Evolutionary conservation across 2,329 filamentous ascomycete genomes (phyloP).

Genomic region (Colletotrichum sp.): DNA sequence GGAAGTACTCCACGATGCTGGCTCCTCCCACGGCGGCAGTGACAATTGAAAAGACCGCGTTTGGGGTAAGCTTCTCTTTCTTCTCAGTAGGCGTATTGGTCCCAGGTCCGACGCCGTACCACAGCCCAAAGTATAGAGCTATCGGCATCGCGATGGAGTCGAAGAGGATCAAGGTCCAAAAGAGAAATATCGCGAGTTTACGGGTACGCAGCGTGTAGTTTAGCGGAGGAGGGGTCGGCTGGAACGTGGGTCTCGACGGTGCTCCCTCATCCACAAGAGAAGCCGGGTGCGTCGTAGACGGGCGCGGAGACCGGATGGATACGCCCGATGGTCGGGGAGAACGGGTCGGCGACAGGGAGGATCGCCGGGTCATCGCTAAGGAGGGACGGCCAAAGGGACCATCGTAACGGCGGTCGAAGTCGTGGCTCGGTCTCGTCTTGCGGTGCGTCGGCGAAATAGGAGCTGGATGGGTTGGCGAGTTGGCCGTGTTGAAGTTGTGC

Average conservation of each 20-base stretch:
- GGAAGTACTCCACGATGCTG: conserved; percentile 58
- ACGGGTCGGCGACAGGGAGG: background rate
- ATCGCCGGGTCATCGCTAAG: background rate
- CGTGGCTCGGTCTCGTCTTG: conserved; percentile 2
- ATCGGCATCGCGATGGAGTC: conserved; percentile 65
- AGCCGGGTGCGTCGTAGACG: background rate
- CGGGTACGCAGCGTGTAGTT: conserved; percentile 32
- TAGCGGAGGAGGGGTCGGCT: conserved; percentile 15
- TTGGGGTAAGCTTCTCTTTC: conserved; percentile 24
- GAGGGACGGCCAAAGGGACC: conserved; percentile 18
- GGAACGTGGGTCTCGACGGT: background rate
- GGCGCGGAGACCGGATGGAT: background rate
- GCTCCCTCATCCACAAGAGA: background rate
- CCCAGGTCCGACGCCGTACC: conserved; percentile 50
- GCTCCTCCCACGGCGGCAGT: conserved; percentile 57
- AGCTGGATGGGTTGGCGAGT: background rate
- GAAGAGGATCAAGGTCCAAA: conserved; percentile 64
- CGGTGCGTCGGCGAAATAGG: background rate
- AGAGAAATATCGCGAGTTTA: conserved; percentile 60
- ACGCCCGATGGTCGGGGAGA: background rate
- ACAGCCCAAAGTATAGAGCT: conserved; percentile 64
- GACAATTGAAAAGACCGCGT: conserved; percentile 55
- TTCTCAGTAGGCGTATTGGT: conserved; percentile 40
- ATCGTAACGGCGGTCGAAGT: conserved; percentile 20
- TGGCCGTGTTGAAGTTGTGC: background rate